phyloP scores from a whole-genome alignment of 2,329 filamentous ascomycete genomes.

The Trichophaea hybrida region DNA sequence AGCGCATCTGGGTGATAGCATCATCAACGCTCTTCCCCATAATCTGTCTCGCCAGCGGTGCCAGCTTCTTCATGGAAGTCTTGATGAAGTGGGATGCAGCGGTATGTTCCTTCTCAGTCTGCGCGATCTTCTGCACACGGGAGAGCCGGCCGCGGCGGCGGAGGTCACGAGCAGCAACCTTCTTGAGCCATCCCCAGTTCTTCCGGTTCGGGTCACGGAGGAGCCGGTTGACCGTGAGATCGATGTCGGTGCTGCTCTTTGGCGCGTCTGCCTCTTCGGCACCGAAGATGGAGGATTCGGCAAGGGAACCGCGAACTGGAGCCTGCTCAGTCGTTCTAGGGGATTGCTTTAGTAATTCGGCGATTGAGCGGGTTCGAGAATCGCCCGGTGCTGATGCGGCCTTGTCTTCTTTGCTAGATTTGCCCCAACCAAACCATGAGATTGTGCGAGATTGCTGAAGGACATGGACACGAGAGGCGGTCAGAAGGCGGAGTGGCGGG shows the following conservation, averaged over 20 bases:
- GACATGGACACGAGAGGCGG: slow-evolving; percentile 26
- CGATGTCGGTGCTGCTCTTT: slow-evolving; percentile 31
- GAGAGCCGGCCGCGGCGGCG: slow-evolving; percentile 52
- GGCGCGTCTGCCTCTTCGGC: slow-evolving; percentile 12
- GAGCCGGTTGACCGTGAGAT: slow-evolving; percentile 35
- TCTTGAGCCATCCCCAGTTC: slow-evolving; percentile 59
- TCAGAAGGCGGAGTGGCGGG: slow-evolving; percentile 14
- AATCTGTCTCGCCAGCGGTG: slow-evolving; percentile 73
- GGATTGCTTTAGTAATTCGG: slow-evolving; percentile 31
- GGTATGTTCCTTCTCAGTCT: slow-evolving; percentile 42
- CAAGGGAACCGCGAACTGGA: slow-evolving; percentile 34
- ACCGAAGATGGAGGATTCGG: slow-evolving; percentile 40
- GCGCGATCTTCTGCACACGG: slow-evolving; percentile 51
- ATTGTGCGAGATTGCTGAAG: slow-evolving; percentile 33
- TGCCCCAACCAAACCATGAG: slow-evolving; percentile 35
- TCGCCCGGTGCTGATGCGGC: slow-evolving; percentile 15
- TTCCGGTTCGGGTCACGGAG: slow-evolving; percentile 59
- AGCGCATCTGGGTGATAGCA: slow-evolving; percentile 86
- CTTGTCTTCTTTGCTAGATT: slow-evolving; percentile 25
- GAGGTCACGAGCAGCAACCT: slow-evolving; percentile 67
- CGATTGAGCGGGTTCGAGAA: slow-evolving; percentile 32
- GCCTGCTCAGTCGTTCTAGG: slow-evolving; percentile 2
- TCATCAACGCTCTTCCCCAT: slow-evolving; percentile 87
- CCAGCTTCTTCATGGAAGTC: slow-evolving; percentile 84
- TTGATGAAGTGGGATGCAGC: slow-evolving; percentile 58